These are phyloP conservation scores for Silene latifolia DNA, from an alignment of 148 eudicot genomes.

Conservation along the genomic window DNA sequence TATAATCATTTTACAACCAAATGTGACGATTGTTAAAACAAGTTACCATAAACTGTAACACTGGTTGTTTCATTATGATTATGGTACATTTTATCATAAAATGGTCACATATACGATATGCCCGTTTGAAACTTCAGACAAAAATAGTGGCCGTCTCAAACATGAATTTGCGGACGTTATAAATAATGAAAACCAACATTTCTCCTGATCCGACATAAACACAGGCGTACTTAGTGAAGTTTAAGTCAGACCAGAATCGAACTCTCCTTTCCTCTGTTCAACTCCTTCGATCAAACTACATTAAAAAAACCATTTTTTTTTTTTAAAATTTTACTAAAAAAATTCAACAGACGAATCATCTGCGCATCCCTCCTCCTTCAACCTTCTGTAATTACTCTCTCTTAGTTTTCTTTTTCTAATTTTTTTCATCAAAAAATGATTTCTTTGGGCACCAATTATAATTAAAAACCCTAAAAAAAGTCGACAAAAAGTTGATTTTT, in stretches of 20 bases:
- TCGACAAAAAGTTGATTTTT: background rate
- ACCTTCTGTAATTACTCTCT: slow-evolving; percentile 16
- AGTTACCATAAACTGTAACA: too few relatives aligned
- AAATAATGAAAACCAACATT: too few relatives aligned
- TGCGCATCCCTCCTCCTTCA: slow-evolving; percentile 14
- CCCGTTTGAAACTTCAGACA: too few relatives aligned
- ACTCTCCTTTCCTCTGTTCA: slow-evolving; percentile 16
- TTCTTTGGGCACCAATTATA: background rate
- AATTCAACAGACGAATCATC: slow-evolving; percentile 18
- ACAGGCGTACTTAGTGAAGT: too few relatives aligned
- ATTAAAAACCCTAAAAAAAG: slow-evolving; percentile 23
- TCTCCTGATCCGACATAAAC: background rate
- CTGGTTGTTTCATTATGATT: too few relatives aligned
- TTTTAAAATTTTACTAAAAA: too few relatives aligned
- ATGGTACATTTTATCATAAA: too few relatives aligned
- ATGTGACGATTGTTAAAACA: too few relatives aligned
- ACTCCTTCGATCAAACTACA: slow-evolving; percentile 17
- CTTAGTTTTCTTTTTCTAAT: background rate
- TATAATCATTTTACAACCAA: too few relatives aligned
- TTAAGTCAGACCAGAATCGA: slow-evolving; percentile 23
- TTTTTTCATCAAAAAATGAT: background rate
- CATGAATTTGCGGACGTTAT: too few relatives aligned
- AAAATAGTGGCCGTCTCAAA: too few relatives aligned
- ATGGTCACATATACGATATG: too few relatives aligned
- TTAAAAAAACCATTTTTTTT: background rate